Base-by-base conservation (phyloP, 2,329 filamentous ascomycete genomes). In the Beauveria bassiana region DNA sequence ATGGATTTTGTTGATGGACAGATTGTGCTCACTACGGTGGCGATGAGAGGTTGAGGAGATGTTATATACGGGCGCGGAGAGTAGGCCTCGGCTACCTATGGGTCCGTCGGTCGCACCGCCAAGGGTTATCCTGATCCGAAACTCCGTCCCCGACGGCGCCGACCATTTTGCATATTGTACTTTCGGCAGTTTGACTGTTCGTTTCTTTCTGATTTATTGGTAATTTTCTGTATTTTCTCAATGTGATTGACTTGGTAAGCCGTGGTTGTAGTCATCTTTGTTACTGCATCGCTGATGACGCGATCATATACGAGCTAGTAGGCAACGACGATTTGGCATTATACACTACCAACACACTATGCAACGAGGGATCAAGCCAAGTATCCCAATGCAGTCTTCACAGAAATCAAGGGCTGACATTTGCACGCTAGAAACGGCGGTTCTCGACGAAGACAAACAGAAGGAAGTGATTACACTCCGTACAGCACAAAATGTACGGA, bases 21-120 rank as follows among this genome's bases (percentile, higher is more conserved):
- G 14, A 16, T 31, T 50, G 20, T 22, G 16, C 16, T 2, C n/a
- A 12, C 12, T 16, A 38, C 0, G 24, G 14, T 10, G 56, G 10
- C 3, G 47, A 34, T 42, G 50, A 38, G 16, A 8, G 42, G 40
- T 49, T 12, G 20, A 38, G n/a, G 47, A 22, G 24, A 31, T 34
- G 28, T 38, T 47, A 38, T 38, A 38, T 38, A 38, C 34, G 34
- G 12, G 34, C 12, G 34, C 34, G 34, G 34, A 16, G 34, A 38
- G 34, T 38, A 38, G 56, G 56, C 56, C 56, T 59, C 56, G 56
- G 56, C 56, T 59, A 59, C n/a, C 22, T 34, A 57, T 58, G 55
- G 55, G 45, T 58, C 55, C 55, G 42, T 58, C 55, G 55, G 55
- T 5, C 55, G 45, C 55, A 14, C 31, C 45, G 14, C 14, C 56